Evolutionary conservation across 1,284 basidiomycete species (phyloP), one percentile per base, ranked within the genome.

Genomic region (Phylloboletellus chloephorus): DNA sequence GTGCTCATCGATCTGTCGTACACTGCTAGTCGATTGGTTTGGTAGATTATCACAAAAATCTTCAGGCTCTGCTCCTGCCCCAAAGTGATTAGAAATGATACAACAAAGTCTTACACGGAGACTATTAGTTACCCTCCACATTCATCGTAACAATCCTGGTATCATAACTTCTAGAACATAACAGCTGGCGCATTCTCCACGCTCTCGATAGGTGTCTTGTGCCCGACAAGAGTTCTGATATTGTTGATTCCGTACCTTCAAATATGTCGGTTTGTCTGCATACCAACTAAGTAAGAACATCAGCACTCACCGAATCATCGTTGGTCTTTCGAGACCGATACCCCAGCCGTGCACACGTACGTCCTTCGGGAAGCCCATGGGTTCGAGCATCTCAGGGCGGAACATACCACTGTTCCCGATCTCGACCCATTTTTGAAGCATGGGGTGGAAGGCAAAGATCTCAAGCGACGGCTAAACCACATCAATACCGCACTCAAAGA

Each of bases 321-420:
- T 98, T n/a, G 96, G 96, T 48, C 96, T 73, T 68, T 98, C 96
- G 24, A 98, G 72, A 58, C 84, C 82, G 51, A 99, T 78, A 41
- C 96, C 96, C 92, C 95, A 99, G 13, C 96, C 96, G 51, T 96
- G 86, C 3, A 98, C 95, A 38, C 94, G 85, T 8, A 98, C 93
- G 54, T 94, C 93, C 52, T 93, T 90, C 3, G 96, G 96, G 59
- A 99, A 83, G 30, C 96, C 96, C 94, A 98, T 98, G 7, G 96
- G 93, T 60, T 93, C 91, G 34, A 99, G 74, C 95, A 99, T 98
- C 64, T 99, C 96, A 3, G 96, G 96, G 26, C 96, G 79, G 84
- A 99, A 99, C 88, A 99, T 96, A 32, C 96, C 96, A 56, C 90
- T 95, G 70, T 95, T 89, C 16, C 87, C 86, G 15, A 89, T 82